Evolutionary conservation across 768 basidiomycete genomes (phyloP).

Genomic region (Phanerochaete carnosa): DNA sequence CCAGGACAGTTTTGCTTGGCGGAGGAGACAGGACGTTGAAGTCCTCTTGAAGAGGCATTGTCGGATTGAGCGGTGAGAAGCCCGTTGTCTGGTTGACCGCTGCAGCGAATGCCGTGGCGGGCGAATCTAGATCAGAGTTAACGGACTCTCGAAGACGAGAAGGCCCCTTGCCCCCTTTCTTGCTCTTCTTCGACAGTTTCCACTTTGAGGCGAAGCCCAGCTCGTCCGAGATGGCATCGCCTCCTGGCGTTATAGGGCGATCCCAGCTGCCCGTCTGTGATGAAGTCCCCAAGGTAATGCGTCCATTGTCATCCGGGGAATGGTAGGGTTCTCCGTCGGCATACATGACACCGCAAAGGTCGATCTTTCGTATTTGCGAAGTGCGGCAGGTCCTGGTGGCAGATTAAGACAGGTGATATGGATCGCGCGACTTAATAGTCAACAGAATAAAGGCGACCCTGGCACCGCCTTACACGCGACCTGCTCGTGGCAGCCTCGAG

Average conservation of each 20-base stretch:
- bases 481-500: neutral
- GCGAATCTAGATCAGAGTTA: neutral
- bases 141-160: conserved; percentile 42
- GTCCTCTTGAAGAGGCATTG: conserved; percentile 1
- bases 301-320: neutral
- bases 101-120: neutral
- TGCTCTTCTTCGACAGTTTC: conserved; percentile 28
- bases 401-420: too few relatives aligned
- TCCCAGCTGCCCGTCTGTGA: neutral
- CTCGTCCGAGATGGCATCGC: conserved; percentile 5
- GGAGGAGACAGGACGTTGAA: conserved; percentile 2
- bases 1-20: neutral
- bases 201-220: neutral
- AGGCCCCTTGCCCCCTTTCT: conserved; percentile 94
- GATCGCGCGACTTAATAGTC: neutral
- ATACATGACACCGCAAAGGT: neutral
- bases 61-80: conserved; percentile 9
- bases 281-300: conserved; percentile 51
- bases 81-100: conserved; percentile 8
- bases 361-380: neutral
- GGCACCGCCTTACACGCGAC: neutral
- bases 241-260: neutral
- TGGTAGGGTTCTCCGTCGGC: neutral
- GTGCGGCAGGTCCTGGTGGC: neutral
- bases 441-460: neutral